Evolutionary conservation across 2,329 filamentous ascomycete species (phyloP).

Genomic region (Corniculantispora saksenae): DNA sequence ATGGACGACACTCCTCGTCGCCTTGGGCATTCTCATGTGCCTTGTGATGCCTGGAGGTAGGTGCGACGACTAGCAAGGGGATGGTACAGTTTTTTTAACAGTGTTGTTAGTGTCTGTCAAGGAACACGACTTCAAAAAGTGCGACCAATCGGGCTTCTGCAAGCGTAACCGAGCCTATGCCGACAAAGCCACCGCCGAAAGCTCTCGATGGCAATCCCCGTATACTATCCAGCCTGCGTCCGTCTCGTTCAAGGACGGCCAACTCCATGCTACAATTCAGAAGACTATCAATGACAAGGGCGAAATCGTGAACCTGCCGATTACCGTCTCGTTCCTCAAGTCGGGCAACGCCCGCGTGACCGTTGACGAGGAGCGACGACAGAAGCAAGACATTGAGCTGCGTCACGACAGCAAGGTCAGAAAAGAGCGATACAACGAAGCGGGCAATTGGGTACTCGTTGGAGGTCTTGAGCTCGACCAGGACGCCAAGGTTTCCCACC

Average conservation of each 20-base stretch:
- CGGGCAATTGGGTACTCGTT: conserved; percentile 81
- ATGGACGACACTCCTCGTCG: conserved; percentile 65
- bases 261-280: conserved; percentile 76
- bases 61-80: neutral
- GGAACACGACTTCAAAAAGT: conserved; percentile 96
- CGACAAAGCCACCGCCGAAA: conserved; percentile 68
- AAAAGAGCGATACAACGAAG: conserved; percentile 95
- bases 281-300: conserved; percentile 68
- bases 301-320: conserved; percentile 74
- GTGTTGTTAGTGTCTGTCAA: conserved; percentile 72
- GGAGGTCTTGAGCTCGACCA: conserved; percentile 75
- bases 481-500: conserved; percentile 66
- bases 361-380: conserved; percentile 86
- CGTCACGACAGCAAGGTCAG: conserved; percentile 79
- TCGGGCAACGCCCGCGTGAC: conserved; percentile 85
- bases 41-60: conserved; percentile 66
- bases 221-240: conserved; percentile 75
- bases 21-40: conserved; percentile 60
- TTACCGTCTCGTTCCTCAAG: conserved; percentile 85
- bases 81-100: conserved; percentile 23
- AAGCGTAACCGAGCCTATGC: conserved; percentile 90
- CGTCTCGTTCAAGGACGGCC: conserved; percentile 74
- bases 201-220: conserved; percentile 73
- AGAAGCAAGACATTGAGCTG: conserved; percentile 85
- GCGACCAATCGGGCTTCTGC: conserved; percentile 94